These are phyloP conservation scores for Phaffomyces antillensis DNA, from an alignment of 805 yeast species.

Conservation along the genomic window DNA sequence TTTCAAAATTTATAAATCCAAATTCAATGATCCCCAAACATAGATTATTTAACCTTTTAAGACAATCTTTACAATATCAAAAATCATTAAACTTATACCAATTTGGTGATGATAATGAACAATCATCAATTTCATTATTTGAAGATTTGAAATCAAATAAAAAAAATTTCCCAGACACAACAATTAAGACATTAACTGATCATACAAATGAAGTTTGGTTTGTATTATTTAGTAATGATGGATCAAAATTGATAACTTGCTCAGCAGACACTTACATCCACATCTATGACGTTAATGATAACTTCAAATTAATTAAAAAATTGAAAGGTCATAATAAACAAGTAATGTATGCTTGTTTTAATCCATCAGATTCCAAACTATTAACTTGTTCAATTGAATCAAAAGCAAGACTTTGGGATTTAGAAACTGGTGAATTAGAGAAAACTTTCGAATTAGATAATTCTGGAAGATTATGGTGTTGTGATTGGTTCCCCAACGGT, in stretches of 20 bases:
- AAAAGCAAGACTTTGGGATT: constrained; percentile 62
- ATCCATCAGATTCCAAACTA: constrained; percentile 58
- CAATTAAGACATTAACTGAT: constrained; percentile 37
- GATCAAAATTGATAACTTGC: constrained; percentile 69
- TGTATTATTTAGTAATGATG: constrained; percentile 69
- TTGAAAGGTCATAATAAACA: constrained; percentile 43
- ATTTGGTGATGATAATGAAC: constrained; percentile 22
- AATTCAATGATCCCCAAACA: constrained; percentile 46
- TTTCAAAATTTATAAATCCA: constrained; percentile 43
- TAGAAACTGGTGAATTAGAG: constrained; percentile 31
- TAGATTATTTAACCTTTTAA: constrained; percentile 41
- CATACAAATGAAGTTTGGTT: constrained; percentile 83
- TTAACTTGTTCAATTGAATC: constrained; percentile 72
- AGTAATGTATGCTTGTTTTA: constrained; percentile 67
- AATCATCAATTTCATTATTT: constrained; percentile 23
- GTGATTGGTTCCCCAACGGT: constrained; percentile 63
- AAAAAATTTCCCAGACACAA: constrained; percentile 39
- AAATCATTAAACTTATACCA: constrained; percentile 28
- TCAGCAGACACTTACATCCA: constrained; percentile 59
- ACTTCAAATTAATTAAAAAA: constrained; percentile 31
- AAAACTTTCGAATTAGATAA: constrained; percentile 14
- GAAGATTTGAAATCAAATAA: constrained; percentile 29
- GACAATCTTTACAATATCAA: constrained; percentile 46
- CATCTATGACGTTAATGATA: constrained; percentile 56
- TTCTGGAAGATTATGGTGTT: constrained; percentile 41